Base-by-base conservation (phyloP, 768 basidiomycete species). In the Rhizopogon vinicolor region DNA sequence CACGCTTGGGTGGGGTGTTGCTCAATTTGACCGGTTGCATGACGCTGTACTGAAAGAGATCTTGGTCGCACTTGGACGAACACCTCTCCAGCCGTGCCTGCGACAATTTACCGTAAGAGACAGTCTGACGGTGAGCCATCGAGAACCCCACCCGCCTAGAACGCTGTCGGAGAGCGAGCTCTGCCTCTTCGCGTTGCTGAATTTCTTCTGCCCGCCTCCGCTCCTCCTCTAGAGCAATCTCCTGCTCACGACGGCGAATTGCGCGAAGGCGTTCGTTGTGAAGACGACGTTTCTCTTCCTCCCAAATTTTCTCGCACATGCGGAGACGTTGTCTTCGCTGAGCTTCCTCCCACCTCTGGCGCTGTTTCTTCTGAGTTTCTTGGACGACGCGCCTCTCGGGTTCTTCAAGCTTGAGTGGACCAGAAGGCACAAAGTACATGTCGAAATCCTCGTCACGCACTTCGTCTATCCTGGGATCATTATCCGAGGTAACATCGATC, bases 401-500 rank as follows among this genome's bases (percentile, higher is more conserved):
- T 39, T 78, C 79, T 59, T 79, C 79, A 55, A 74, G 65, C 41
- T 60, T 57, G 53, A 78, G 67, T 1, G 66, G 68, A 16, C 75
- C 75, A 7, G 66, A 62, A 2, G 77, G 76, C 1, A 71, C 60
- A 53, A 77, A 77, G 55, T 65, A 69, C 43, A 65, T 50, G 53
- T 71, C 66, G 42, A 78, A 77, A 60, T 78, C 76, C 56, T 77
- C 77, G 65, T 78, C 76, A 59, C 74, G 76, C 44, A 88, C 84
- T 16, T 76, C 72, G 44, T 79, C 82, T 51, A 87, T 85, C 44
- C 84, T 79, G 1, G 86, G 84, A 67, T 86, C 85, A 57, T 78
- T 68, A 67, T 82, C 79, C 12, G 76, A 75, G 9, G 76, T 72
- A 64, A 86, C 80, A 56, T 85, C 78, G 53, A 86, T 78, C 58